These are phyloP conservation scores for Pythium phragmiticola DNA, from an alignment of 352 stramenopile genomes.

Conservation along the genomic window DNA sequence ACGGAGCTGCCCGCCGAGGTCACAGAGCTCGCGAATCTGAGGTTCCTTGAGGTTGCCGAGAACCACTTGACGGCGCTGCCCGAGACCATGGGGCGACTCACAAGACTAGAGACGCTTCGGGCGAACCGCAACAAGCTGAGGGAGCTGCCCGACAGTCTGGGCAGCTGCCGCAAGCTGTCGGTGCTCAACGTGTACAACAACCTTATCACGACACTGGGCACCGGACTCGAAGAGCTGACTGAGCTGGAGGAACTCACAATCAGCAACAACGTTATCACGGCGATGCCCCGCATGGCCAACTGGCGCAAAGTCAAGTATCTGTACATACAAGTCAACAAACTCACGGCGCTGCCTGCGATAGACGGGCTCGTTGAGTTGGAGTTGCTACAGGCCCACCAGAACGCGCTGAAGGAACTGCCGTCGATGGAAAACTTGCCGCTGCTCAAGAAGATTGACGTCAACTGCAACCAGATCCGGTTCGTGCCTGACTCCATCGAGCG, in stretches of 20 bases:
- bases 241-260: slow-evolving; percentile 74
- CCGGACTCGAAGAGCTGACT: slow-evolving; percentile 44
- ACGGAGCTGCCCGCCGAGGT: slow-evolving; percentile 43
- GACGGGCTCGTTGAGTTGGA: slow-evolving; percentile 59
- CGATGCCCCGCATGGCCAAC: slow-evolving; percentile 35
- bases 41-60: slow-evolving; percentile 47
- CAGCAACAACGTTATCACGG: slow-evolving; percentile 55
- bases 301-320: slow-evolving; percentile 63
- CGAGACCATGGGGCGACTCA: slow-evolving; percentile 45
- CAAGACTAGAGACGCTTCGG: slow-evolving; percentile 49
- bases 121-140: slow-evolving; percentile 56
- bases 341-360: slow-evolving; percentile 41
- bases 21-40: slow-evolving; percentile 45
- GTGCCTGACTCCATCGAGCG: slow-evolving; percentile 50
- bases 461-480: slow-evolving; percentile 58
- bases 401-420: slow-evolving; percentile 54
- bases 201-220: slow-evolving; percentile 44
- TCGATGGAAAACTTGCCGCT: slow-evolving; percentile 59
- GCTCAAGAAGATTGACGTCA: slow-evolving; percentile 78
- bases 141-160: slow-evolving; percentile 49
- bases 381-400: slow-evolving; percentile 61
- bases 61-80: slow-evolving; percentile 60
- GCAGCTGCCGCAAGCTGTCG: slow-evolving; percentile 43
- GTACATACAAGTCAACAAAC: slow-evolving; percentile 59
- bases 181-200: slow-evolving; percentile 85